phyloP scores from a whole-genome alignment of 2,329 filamentous ascomycete genomes.

The Cytospora piceicola region DNA sequence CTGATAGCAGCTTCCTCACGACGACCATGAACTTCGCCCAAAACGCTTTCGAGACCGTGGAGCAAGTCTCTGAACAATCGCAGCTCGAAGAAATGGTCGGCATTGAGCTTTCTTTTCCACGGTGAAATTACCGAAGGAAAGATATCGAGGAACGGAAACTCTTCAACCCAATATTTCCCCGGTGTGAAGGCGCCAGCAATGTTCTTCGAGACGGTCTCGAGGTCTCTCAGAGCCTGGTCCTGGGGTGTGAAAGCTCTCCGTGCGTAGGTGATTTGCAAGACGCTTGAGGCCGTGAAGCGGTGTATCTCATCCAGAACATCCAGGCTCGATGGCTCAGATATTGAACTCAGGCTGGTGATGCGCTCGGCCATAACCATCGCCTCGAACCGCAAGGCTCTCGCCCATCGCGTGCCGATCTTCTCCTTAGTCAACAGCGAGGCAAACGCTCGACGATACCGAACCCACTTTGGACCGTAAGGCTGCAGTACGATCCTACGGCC shows the following conservation, averaged over 20 bases:
- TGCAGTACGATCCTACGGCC: slow-evolving; percentile 25
- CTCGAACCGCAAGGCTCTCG: slow-evolving; percentile 21
- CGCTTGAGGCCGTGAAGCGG: slow-evolving; percentile 29
- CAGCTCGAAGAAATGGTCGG: slow-evolving; percentile 23
- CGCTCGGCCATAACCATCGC: slow-evolving; percentile 22
- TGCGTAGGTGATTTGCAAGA: slow-evolving; percentile 27
- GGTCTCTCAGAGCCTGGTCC: slow-evolving; percentile 15
- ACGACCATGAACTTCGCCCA: background rate
- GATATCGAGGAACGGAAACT: slow-evolving; percentile 18
- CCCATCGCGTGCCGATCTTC: slow-evolving; percentile 20
- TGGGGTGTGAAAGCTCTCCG: slow-evolving; percentile 20
- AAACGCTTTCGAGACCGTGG: slow-evolving; percentile 2
- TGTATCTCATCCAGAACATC: slow-evolving; percentile 23
- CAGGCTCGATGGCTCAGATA: background rate
- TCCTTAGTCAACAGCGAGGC: slow-evolving; percentile 17
- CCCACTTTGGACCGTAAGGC: slow-evolving; percentile 23
- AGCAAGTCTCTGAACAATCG: slow-evolving; percentile 18
- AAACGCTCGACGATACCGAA: slow-evolving; percentile 23
- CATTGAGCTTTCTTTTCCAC: slow-evolving; percentile 25
- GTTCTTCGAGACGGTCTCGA: slow-evolving; percentile 16
- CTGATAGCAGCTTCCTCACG: background rate
- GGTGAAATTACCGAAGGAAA: slow-evolving; percentile 17
- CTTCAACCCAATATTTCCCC: slow-evolving; percentile 23
- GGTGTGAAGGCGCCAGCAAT: slow-evolving; percentile 26
- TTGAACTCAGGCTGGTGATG: background rate